Evolutionary conservation across 2,329 filamentous ascomycete species (phyloP).

Genomic region (Beauveria caledonica): DNA sequence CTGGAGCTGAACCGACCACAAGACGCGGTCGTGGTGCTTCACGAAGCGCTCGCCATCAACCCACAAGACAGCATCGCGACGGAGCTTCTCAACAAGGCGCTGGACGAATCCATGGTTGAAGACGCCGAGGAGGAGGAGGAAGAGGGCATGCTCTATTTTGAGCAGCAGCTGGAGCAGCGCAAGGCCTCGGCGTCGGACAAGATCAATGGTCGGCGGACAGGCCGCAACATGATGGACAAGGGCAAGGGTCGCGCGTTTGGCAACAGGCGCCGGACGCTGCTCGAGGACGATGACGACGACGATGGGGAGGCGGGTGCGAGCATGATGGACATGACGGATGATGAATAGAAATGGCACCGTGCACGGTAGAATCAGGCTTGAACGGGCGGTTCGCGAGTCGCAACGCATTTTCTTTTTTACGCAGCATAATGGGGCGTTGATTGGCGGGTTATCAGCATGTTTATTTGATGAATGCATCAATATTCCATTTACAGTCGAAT

Average conservation of each 20-base stretch:
- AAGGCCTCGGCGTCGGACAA: conserved; percentile 36
- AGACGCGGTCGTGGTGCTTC: conserved; percentile 73
- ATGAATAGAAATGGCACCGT: conserved; percentile 28
- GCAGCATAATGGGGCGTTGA: conserved; percentile 5
- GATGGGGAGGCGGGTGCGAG: conserved; percentile 31
- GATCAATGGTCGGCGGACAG: conserved; percentile 22
- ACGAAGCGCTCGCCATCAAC: conserved; percentile 72
- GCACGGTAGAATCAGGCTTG: neutral
- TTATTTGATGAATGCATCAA: neutral
- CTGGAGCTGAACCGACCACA: conserved; percentile 67
- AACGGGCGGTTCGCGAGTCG: neutral
- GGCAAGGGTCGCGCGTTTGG: conserved; percentile 37
- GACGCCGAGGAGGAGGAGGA: conserved; percentile 38
- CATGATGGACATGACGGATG: conserved; percentile 51
- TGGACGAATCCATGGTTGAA: conserved; percentile 50
- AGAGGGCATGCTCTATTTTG: conserved; percentile 41
- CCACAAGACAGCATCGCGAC: conserved; percentile 77
- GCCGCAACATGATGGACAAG: conserved; percentile 28
- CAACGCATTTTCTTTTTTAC: neutral
- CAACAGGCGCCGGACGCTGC: conserved; percentile 22
- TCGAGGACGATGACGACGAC: conserved; percentile 29
- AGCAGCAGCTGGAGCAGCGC: conserved; percentile 40
- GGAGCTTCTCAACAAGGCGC: conserved; percentile 64
- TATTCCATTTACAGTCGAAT: neutral
- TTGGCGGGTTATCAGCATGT: neutral